Percentiles rank a stretch among this genome's conserved stretches.
Conservation (phyloP, 2,329 filamentous ascomycete genomes). For the Curvularia sp. region DNA sequence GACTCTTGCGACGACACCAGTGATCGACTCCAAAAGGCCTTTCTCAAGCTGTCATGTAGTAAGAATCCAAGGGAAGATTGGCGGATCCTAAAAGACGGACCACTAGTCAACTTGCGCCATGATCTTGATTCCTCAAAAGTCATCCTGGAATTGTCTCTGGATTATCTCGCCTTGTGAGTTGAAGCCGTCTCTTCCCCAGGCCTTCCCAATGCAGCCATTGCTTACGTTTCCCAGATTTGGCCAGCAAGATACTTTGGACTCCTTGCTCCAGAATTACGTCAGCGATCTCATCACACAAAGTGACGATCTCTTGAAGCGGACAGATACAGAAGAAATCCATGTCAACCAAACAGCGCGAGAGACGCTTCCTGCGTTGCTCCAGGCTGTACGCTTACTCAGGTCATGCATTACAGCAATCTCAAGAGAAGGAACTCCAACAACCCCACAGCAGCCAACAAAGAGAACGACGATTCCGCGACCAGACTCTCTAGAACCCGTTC, state of each 20-base stretch:
- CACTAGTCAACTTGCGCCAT: slow-evolving; percentile 28
- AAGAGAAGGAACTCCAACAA: slow-evolving; percentile 19
- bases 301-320: slow-evolving; percentile 34
- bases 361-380: slow-evolving; percentile 31
- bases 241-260: slow-evolving; percentile 31
- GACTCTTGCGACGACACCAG: slow-evolving; percentile 39
- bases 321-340: slow-evolving; percentile 35
- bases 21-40: slow-evolving; percentile 38
- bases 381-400: slow-evolving; percentile 33
- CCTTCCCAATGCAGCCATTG: background rate
- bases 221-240: slow-evolving; percentile 23
- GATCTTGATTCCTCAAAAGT: slow-evolving; percentile 38
- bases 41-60: slow-evolving; percentile 39
- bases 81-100: slow-evolving; percentile 27
- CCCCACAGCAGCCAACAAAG: slow-evolving; percentile 13
- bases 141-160: slow-evolving; percentile 39
- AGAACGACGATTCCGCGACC: slow-evolving; percentile 31
- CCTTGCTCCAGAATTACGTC: slow-evolving; percentile 27
- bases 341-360: slow-evolving; percentile 36
- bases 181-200: background rate
- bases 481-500: slow-evolving; percentile 32
- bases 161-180: slow-evolving; percentile 41
- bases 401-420: slow-evolving; percentile 34
- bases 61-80: slow-evolving; percentile 31
- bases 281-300: slow-evolving; percentile 26